phyloP scores from a whole-genome alignment of 176 grass and related monocot species.

The Bothriochloa decipiens region DNA sequence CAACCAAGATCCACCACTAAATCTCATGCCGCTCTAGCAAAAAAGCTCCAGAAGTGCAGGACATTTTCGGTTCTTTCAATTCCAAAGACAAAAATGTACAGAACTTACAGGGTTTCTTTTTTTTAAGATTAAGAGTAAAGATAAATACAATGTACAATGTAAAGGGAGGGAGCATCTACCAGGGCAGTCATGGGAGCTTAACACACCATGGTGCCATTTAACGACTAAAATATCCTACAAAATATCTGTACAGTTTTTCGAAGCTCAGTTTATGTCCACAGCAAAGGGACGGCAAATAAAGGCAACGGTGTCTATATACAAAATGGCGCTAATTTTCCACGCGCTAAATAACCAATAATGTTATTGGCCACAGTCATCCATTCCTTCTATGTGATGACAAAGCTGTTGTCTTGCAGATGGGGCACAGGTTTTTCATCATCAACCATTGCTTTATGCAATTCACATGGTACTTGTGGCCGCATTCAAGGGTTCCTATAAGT shows the following conservation, averaged over 20 bases:
- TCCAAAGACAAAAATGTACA: neutral
- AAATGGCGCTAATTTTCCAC: conserved; percentile 31
- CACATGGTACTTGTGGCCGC: conserved; percentile 59
- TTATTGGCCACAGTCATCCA: conserved; percentile 39
- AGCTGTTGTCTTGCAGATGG: conserved; percentile 68
- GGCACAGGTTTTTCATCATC: conserved; percentile 70
- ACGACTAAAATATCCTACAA: conserved; percentile 45
- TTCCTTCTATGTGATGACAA: conserved; percentile 48
- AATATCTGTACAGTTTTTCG: conserved; percentile 58
- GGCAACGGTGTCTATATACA: conserved; percentile 49
- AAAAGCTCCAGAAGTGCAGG: neutral
- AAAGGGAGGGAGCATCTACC: neutral
- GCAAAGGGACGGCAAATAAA: conserved; percentile 38
- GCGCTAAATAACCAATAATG: conserved; percentile 12
- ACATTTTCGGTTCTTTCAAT: conserved; percentile 1
- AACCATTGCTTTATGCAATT: conserved; percentile 69
- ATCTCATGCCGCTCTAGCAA: neutral
- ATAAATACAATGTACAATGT: conserved; percentile 45
- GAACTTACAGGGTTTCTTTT: conserved; percentile 1
- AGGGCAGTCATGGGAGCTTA: conserved; percentile 33
- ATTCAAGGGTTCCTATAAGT: conserved; percentile 54
- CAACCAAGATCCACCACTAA: neutral
- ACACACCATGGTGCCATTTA: conserved; percentile 24
- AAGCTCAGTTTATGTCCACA: conserved; percentile 37
- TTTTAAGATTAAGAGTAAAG: neutral